A percentile compares a stretch with the other conserved stretches of the same genome.
Evolutionary conservation across 2,329 filamentous ascomycete genomes (phyloP).

Genomic region (Microascus cirrosus): DNA sequence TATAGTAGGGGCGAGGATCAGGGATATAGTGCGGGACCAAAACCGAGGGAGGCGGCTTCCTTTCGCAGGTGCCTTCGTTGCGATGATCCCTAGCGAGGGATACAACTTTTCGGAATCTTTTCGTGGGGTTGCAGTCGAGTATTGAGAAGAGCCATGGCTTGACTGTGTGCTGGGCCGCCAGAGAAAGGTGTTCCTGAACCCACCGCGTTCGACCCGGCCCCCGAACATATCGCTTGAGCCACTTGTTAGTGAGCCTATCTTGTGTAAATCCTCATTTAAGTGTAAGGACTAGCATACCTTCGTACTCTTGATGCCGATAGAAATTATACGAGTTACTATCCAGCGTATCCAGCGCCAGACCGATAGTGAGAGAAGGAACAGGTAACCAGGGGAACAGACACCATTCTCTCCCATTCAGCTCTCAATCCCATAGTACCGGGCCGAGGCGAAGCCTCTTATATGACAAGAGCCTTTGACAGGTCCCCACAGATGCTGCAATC

Average conservation of each 20-base stretch:
- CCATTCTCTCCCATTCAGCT: not conserved
- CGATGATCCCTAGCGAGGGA: not conserved
- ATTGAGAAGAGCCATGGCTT: not conserved
- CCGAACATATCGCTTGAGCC: not conserved
- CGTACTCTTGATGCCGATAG: not conserved
- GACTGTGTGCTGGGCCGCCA: not conserved
- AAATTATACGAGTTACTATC: not conserved
- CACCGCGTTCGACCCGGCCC: not conserved
- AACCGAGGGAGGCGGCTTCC: not conserved
- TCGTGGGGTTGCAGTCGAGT: not conserved
- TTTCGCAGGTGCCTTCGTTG: not conserved
- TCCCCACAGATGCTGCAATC: too few relatives aligned
- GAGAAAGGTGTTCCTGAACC: not conserved
- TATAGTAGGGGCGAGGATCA: not conserved
- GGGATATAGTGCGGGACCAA: conserved; percentile 1
- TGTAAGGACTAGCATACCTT: not conserved
- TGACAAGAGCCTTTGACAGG: too few relatives aligned
- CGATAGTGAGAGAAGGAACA: too few relatives aligned
- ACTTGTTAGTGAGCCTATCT: not conserved
- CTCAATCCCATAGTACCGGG: not conserved
- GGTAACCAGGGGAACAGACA: too few relatives aligned
- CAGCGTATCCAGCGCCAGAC: too few relatives aligned
- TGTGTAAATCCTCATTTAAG: not conserved
- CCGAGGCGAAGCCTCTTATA: not conserved
- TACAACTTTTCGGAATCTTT: not conserved